A percentile compares a stretch with the other conserved stretches of the same genome.
Conservation (phyloP, 1,284 basidiomycete genomes). For the Ganoderma leucocontextum region DNA sequence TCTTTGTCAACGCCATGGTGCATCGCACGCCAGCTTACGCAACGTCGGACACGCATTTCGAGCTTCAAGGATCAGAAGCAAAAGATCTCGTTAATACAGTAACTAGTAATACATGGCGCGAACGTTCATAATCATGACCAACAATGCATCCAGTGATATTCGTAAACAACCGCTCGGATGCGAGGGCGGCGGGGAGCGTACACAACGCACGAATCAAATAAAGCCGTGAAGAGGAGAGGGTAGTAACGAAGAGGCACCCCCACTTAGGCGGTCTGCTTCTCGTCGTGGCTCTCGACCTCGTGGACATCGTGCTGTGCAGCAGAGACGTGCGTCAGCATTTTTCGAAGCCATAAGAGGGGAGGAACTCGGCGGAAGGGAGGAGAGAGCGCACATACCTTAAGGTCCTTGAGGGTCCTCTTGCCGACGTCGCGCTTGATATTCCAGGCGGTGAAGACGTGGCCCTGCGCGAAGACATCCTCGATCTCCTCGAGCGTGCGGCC, state of each 20-base stretch:
- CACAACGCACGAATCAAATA: neutral
- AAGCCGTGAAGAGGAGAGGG: neutral
- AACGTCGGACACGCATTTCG: neutral
- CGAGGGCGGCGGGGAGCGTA: neutral
- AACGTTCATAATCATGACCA: slow-evolving; percentile 5
- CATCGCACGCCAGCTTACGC: too few relatives aligned
- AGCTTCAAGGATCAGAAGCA: neutral
- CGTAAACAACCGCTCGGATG: neutral
- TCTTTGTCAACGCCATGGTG: too few relatives aligned
- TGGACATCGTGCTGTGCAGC: slow-evolving; percentile 27
- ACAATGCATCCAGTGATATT: neutral
- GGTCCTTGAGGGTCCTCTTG: slow-evolving; percentile 63
- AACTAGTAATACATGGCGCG: slow-evolving; percentile 11
- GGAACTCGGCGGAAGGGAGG: neutral
- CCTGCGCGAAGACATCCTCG: slow-evolving; percentile 76
- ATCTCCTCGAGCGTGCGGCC: slow-evolving; percentile 78
- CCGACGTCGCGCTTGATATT: slow-evolving; percentile 68
- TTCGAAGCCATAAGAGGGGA: neutral
- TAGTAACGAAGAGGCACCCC: neutral
- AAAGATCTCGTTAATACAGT: slow-evolving; percentile 6
- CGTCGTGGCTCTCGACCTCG: slow-evolving; percentile 31
- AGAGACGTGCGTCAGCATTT: neutral
- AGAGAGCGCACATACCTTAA: slow-evolving; percentile 38
- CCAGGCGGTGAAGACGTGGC: slow-evolving; percentile 78
- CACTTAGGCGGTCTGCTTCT: slow-evolving; percentile 26